Evolutionary conservation across 2,329 filamentous ascomycete species (phyloP), one percentile per base, ranked within the genome.

Genomic region (Teratosphaeria gauchensis): DNA sequence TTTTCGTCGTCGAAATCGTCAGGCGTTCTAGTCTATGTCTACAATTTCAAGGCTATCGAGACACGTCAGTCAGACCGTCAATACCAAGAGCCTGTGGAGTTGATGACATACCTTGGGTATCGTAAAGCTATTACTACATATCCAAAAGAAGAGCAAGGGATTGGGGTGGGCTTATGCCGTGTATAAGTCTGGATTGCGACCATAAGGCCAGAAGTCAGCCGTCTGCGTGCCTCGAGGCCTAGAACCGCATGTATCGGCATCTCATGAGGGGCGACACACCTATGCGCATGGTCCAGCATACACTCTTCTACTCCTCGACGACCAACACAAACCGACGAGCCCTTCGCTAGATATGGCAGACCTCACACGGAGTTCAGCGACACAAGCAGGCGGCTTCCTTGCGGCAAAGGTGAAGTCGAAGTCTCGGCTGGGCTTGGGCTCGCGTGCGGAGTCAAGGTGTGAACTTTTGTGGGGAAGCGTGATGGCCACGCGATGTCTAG

Each of bases 1-100:
- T 64, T 59, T 63, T 62, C 56, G 56, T 68, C 66, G 65, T 68
- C 60, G 66, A 57, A 60, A 60, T 68, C 68, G 68, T 69, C 54
- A 56, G 62, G 61, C 60, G 62, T 28, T 68, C 67, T 68, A 69
- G 59, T 70, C 68, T 70, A 70, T 70, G 66, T 69, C 67, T 69
- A 69, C 63, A 65, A 59, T 63, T 28, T 56, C 61, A 64, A 64
- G 61, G 59, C 62, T 65, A 14, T 59, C 6, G 9, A 14, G 51
- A 5, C 30, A 30, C 16, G 35, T 57, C 53, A 57, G 58, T 21
- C 19, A 35, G 21, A n/a, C 11, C 48, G 33, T 46, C 16, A 24
- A 55, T 31, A 59, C 51, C 30, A 55, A 19, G 53, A 19, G 21
- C 24, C 52, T 42, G 16, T 9, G 14, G 24, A 31, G 11, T 31